Evolutionary conservation across 148 eudicot genomes (phyloP).

Genomic region (Selenicereus undatus): DNA sequence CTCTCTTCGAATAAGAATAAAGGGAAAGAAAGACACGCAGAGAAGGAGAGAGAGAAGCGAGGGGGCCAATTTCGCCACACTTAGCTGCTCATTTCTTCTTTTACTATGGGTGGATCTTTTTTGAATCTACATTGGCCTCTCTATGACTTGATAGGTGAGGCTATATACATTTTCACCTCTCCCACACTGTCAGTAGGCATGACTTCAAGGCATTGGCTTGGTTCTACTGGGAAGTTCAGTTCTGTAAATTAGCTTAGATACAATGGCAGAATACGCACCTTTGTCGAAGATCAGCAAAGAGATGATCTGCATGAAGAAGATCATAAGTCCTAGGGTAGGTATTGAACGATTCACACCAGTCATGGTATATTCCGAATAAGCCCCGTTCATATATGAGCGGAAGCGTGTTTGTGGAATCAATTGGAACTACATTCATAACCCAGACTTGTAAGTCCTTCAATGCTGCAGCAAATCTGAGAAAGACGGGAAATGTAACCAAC

Average conservation of each 20-base stretch:
- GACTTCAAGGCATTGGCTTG: neutral
- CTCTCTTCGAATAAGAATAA: too few species aligned
- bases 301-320: conserved; percentile 71
- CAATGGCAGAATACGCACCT: conserved; percentile 28
- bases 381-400: conserved; percentile 67
- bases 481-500: neutral
- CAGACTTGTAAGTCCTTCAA: conserved; percentile 59
- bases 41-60: too few species aligned
- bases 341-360: conserved; percentile 72
- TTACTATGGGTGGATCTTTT: too few species aligned
- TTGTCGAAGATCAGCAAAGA: conserved; percentile 46
- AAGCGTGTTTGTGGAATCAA: conserved; percentile 55
- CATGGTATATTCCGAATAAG: conserved; percentile 60
- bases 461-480: conserved; percentile 71
- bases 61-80: too few species aligned
- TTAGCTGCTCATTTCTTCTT: too few species aligned
- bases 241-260: neutral
- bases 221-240: neutral
- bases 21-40: too few species aligned
- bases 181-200: neutral
- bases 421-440: conserved; percentile 76
- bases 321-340: conserved; percentile 71
- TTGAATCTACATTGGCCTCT: too few species aligned
- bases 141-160: too few species aligned
- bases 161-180: too few species aligned